Percentiles rank a stretch among this genome's conserved stretches.
Conservation (phyloP, 441 rosid genomes). For the Pelargonium australe region DNA sequence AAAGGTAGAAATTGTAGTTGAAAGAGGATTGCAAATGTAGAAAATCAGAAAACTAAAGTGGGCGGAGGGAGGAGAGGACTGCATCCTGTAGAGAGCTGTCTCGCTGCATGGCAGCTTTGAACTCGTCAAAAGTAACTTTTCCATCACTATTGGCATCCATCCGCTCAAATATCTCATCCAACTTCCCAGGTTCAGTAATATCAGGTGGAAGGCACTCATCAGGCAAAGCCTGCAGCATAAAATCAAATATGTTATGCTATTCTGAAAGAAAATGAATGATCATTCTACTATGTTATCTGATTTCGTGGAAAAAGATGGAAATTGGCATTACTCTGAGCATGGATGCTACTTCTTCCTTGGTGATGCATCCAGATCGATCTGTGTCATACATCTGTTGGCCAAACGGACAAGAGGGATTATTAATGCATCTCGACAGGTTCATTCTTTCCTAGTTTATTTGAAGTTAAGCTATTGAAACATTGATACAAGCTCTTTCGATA, state of each 20-base stretch:
- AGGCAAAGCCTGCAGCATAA: conserved; percentile 48
- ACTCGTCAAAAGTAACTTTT: conserved; percentile 67
- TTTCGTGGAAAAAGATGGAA: not conserved
- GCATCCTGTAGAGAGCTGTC: conserved; percentile 65
- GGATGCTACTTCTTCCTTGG: conserved; percentile 69
- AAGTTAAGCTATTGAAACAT: not conserved
- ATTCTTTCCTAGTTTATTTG: not conserved
- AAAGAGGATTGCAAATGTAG: not conserved
- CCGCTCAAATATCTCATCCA: conserved; percentile 60
- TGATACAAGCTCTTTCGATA: not conserved
- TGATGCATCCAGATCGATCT: conserved; percentile 64
- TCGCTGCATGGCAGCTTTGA: conserved; percentile 66
- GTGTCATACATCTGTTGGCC: conserved; percentile 54
- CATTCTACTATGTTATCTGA: not conserved
- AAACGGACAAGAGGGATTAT: not conserved
- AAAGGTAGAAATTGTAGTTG: conserved; percentile 3
- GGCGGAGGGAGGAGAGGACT: conserved; percentile 59
- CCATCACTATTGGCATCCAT: conserved; percentile 74
- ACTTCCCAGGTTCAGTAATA: conserved; percentile 57
- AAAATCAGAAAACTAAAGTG: conserved; percentile 26
- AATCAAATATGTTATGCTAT: not conserved
- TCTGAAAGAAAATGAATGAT: not conserved
- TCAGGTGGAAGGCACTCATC: conserved; percentile 67
- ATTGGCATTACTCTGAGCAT: conserved; percentile 48
- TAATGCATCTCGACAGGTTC: not conserved